Evolutionary conservation across 2,329 filamentous ascomycete species (phyloP).

Genomic region (Colletotrichum trifolii): DNA sequence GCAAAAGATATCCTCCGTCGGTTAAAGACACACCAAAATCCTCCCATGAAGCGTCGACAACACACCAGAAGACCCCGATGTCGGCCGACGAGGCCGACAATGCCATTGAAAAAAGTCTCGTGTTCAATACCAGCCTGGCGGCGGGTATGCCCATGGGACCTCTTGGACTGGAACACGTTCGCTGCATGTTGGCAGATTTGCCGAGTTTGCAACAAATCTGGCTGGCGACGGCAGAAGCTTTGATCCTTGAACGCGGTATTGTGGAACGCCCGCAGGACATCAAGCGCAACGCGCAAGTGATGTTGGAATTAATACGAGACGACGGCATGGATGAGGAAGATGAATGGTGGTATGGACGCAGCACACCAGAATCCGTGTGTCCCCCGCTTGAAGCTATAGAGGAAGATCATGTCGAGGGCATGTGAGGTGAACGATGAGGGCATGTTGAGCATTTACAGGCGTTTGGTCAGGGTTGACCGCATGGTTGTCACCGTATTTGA

Average conservation of each 20-base stretch:
- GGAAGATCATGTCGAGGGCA: conserved; percentile 57
- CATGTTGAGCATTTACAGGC: conserved; percentile 37
- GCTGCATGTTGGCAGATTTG: conserved; percentile 63
- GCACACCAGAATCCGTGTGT: conserved; percentile 64
- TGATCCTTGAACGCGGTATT: conserved; percentile 69
- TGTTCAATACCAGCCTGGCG: conserved; percentile 70
- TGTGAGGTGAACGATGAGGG: conserved; percentile 22
- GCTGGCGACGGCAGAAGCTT: conserved; percentile 70
- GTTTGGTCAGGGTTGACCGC: conserved; percentile 25
- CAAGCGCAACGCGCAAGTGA: conserved; percentile 70
- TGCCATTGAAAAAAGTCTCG: conserved; percentile 39
- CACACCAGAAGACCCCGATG: conserved; percentile 19
- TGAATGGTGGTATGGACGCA: conserved; percentile 70
- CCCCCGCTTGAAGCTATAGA: conserved; percentile 63
- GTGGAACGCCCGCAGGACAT: conserved; percentile 70
- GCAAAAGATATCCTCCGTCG: conserved; percentile 65
- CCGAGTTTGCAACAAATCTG: conserved; percentile 70
- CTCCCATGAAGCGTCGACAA: conserved; percentile 21
- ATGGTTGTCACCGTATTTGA: neutral
- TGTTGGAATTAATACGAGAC: conserved; percentile 73
- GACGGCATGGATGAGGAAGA: conserved; percentile 69
- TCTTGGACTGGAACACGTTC: conserved; percentile 61
- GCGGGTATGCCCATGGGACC: conserved; percentile 72
- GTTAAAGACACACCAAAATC: conserved; percentile 46
- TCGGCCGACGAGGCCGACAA: conserved; percentile 17